phyloP scores from a whole-genome alignment of 768 basidiomycete genomes.

The Dictyophora rubrovolvata region DNA sequence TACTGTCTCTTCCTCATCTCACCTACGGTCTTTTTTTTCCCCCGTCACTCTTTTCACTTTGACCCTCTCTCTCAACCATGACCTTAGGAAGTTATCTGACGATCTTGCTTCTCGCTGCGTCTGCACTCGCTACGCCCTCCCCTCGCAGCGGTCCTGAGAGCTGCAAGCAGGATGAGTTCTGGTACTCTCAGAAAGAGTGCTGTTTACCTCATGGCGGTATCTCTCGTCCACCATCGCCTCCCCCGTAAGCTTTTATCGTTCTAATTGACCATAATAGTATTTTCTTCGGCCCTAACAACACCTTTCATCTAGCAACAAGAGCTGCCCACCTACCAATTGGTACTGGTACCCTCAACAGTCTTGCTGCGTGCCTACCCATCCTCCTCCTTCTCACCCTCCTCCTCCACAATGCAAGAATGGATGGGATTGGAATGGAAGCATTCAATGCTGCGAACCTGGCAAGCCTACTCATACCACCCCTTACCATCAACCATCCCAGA shows the following conservation, averaged over 20 bases:
- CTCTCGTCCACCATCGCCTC: background rate
- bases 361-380: conserved; percentile 45
- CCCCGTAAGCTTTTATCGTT: background rate
- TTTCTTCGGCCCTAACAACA: background rate
- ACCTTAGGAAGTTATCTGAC: conserved; percentile 4
- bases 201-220: conserved; percentile 7
- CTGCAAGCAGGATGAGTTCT: conserved; percentile 5
- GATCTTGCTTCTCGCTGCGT: conserved; percentile 3
- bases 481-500: conserved; percentile 4
- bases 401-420: conserved; percentile 31
- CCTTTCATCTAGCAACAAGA: background rate
- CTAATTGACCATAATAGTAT: background rate
- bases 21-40: background rate
- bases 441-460: conserved; percentile 32
- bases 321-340: conserved; percentile 36
- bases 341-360: conserved; percentile 38
- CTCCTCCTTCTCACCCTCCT: conserved; percentile 28
- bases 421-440: conserved; percentile 35
- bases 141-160: background rate
- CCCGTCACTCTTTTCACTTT: background rate
- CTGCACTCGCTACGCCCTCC: conserved; percentile 2
- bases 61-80: background rate
- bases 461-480: conserved; percentile 23
- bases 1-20: too few relatives aligned
- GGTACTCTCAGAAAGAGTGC: background rate